Evolutionary conservation across 2,329 filamentous ascomycete genomes (phyloP), one percentile per base, ranked within the genome.

Genomic region (Apiospora aurea): DNA sequence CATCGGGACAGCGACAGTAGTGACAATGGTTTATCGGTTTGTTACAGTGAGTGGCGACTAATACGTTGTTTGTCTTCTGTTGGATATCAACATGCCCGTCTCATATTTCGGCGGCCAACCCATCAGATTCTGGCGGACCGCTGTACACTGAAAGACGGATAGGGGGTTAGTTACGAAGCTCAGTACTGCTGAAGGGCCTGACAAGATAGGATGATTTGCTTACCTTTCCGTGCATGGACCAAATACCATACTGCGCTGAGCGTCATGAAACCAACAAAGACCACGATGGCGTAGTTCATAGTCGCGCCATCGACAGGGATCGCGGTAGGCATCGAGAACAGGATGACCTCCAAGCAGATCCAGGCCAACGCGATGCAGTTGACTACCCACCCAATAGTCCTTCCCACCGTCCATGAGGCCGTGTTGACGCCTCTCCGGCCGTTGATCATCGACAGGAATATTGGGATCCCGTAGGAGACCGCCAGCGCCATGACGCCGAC

Each of bases 401-500:
- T 76, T 0, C 85, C 85, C 77, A 85, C 84, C 34, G 81, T 86
- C 84, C 86, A 89, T 13, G 78, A 79, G 0, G 87, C 87, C n/a
- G 76, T 79, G 16, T 82, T 81, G 0, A 89, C 87, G 72, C 87
- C 86, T 11, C 74, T 77, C 1, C 87, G 85, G 2, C 81, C 78
- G 72, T 86, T 80, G 51, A 84, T 78, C 26, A 89, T 76, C 64
- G 84, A 88, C 73, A 89, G 83, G 11, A 80, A 77, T 61, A 90
- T 89, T 0, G 88, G 88, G 26, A 90, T 87, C 0, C 84, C 86
- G 73, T 90, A 90, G 0, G 85, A 86, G 6, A 88, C 82, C 0
- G 88, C 87, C 38, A 90, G 80, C 0, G 85, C 87, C 70, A 90
- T 88, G 24, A 90, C 87, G 3, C 88, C 88, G 2, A 90, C 87